Evolutionary conservation across 2,329 filamentous ascomycete genomes (phyloP).

Genomic region (Trichophaea hybrida): DNA sequence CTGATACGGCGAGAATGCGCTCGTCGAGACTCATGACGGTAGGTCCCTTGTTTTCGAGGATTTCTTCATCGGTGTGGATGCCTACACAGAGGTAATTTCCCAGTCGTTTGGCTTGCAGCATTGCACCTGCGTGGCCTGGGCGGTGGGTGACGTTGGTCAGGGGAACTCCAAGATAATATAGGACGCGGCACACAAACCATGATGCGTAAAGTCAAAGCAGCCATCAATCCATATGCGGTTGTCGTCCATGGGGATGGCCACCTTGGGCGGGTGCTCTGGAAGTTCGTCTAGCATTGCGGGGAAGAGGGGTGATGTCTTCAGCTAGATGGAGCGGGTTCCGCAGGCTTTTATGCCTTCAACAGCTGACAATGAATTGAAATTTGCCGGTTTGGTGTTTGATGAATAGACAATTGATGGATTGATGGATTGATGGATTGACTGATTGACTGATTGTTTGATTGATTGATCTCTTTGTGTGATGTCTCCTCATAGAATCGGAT

Average conservation of each 20-base stretch:
- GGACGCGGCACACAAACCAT: slow-evolving; percentile 43
- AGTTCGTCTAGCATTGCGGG: slow-evolving; percentile 12
- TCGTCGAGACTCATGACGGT: slow-evolving; percentile 92
- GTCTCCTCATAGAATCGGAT: background rate
- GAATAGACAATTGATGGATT: background rate
- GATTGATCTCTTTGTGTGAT: background rate
- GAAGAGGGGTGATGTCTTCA: background rate
- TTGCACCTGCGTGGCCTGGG: slow-evolving; percentile 82
- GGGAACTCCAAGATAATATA: background rate
- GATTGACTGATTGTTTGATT: background rate
- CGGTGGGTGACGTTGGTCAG: background rate
- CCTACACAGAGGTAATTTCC: slow-evolving; percentile 81
- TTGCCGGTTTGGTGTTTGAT: background rate
- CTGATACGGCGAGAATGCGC: slow-evolving; percentile 69
- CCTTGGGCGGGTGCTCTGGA: slow-evolving; percentile 12
- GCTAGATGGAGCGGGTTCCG: background rate
- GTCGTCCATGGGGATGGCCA: slow-evolving; percentile 16
- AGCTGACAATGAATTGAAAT: background rate
- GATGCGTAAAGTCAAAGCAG: slow-evolving; percentile 98
- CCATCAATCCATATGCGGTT: slow-evolving; percentile 88
- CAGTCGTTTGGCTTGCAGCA: slow-evolving; percentile 86
- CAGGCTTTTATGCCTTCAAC: background rate
- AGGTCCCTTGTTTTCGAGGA: slow-evolving; percentile 91
- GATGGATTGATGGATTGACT: background rate
- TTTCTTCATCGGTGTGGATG: slow-evolving; percentile 89